A percentile compares a stretch with the other conserved stretches of the same genome.
Evolutionary conservation across 2,329 filamentous ascomycete species (phyloP).

Genomic region (Cladosporium phlei): DNA sequence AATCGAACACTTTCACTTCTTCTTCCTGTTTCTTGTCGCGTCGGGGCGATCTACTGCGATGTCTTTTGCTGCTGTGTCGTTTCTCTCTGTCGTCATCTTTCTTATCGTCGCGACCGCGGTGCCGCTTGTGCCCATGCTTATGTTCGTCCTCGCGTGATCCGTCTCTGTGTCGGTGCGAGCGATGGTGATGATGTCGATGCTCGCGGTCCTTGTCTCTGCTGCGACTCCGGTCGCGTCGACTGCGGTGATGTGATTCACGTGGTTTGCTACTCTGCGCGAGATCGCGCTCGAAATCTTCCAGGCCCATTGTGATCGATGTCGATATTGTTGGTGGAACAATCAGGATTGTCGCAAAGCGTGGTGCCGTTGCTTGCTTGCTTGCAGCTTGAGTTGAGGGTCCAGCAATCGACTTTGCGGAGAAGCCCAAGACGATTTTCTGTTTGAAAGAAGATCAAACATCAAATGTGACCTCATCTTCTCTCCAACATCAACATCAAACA

Average conservation of each 20-base stretch:
- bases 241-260: conserved; percentile 30
- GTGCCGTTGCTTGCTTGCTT: too few relatives aligned
- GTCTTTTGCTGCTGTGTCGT: conserved; percentile 24
- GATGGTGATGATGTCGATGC: conserved; percentile 39
- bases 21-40: conserved; percentile 29
- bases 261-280: conserved; percentile 59
- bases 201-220: conserved; percentile 30
- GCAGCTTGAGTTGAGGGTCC: neutral
- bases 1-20: conserved; percentile 30
- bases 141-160: conserved; percentile 27
- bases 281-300: conserved; percentile 73
- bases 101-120: conserved; percentile 47
- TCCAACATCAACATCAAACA: neutral
- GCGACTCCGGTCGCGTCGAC: conserved; percentile 12
- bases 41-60: conserved; percentile 29
- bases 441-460: too few relatives aligned
- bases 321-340: neutral
- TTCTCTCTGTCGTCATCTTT: conserved; percentile 33
- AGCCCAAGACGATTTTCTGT: too few relatives aligned
- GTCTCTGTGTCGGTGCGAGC: conserved; percentile 40
- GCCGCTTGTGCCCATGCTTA: conserved; percentile 60
- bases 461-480: conserved; percentile 14
- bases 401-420: conserved; percentile 6
- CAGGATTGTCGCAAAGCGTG: conserved; percentile 10
- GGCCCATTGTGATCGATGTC: conserved; percentile 43